Base-by-base conservation (phyloP, 2,329 filamentous ascomycete genomes). In the Aspergillus ruber region DNA sequence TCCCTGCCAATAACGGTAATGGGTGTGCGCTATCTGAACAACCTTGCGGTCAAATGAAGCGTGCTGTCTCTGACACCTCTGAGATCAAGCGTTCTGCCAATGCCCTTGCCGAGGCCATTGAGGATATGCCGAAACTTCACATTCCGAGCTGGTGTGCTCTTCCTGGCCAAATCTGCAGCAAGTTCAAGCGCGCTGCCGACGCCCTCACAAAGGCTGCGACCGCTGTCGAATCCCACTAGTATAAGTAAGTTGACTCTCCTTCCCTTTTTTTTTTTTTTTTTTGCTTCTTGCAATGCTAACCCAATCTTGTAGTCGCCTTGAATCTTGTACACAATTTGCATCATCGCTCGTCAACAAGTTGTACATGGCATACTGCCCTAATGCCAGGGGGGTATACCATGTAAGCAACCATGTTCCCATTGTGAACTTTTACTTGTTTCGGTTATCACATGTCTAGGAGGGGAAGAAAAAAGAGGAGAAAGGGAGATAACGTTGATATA, bases 111-210 rank as follows among this genome's bases (percentile, higher is more conserved):
- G 61, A 64, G 36, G 59, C 62, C 27, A 62, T 61, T 52, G 53
- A 60, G 23, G 53, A 60, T 35, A 57, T 55, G 47, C 53, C 53
- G n/a, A 53, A 54, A 17, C 45, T 46, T 40, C 58, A 54, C 43
- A 45, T 62, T 39, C 49, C 56, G 44, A 62, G 60, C 47, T 67
- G 65, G 65, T 70, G 66, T 47, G 51, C 50, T 25, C 56, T 59
- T 42, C 59, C 63, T 17, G 67, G 63, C 17, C 58, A 68, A 46
- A 57, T 59, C 25, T 70, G 68, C 51, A 84, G 83, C 56, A 85
- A 81, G 23, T 79, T 83, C 56, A 75, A 75, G 54, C 82, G 86
- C 58, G 83, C 84, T 27, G 83, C 61, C 41, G 62, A 65, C 44
- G 62, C 59, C 29, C 58, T 66, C 25, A 60, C 61, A 2, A 50